Conservation (phyloP, 2,329 filamentous ascomycete genomes). For the Cordyceps pruinosa region DNA sequence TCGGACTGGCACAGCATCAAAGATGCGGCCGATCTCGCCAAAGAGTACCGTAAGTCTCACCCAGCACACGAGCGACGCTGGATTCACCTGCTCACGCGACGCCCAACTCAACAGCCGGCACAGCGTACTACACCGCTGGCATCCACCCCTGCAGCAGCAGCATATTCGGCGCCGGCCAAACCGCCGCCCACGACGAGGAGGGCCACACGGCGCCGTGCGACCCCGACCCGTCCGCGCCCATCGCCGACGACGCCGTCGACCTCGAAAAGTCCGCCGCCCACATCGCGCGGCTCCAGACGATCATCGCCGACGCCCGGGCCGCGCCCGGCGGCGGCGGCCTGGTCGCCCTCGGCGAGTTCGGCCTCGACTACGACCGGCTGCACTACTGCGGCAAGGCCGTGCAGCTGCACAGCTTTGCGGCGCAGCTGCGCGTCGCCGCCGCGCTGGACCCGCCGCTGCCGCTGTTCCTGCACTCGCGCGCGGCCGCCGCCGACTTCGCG, state of each 20-base stretch:
- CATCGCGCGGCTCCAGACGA: conserved; percentile 52
- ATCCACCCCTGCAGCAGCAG: conserved; percentile 87
- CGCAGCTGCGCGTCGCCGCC: conserved; percentile 72
- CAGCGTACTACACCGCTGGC: conserved; percentile 84
- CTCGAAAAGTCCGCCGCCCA: conserved; percentile 37
- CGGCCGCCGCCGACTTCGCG: conserved; percentile 81
- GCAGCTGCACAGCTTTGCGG: conserved; percentile 78
- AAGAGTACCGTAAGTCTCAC: conserved; percentile 58
- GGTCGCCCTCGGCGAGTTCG: conserved; percentile 89
- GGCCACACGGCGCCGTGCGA: conserved; percentile 46
- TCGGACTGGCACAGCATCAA: conserved; percentile 75
- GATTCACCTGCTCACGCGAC: conserved; percentile 11
- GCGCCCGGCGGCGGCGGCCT: conserved; percentile 36
- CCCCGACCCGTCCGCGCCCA: conserved; percentile 41
- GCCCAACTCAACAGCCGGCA: conserved; percentile 48
- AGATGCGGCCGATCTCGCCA: conserved; percentile 66
- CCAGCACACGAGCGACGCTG: neutral
- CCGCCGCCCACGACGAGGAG: conserved; percentile 42
- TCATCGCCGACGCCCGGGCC: conserved; percentile 54
- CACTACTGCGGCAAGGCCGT: conserved; percentile 71
- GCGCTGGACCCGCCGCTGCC: conserved; percentile 66
- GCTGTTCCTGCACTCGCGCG: conserved; percentile 86
- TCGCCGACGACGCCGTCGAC: conserved; percentile 42
- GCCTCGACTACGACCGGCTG: conserved; percentile 90
- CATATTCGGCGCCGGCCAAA: conserved; percentile 47